Evolutionary conservation across 179 eudicot species (phyloP), one percentile per base, ranked within the genome.

Genomic region (Silene noctiflora): DNA sequence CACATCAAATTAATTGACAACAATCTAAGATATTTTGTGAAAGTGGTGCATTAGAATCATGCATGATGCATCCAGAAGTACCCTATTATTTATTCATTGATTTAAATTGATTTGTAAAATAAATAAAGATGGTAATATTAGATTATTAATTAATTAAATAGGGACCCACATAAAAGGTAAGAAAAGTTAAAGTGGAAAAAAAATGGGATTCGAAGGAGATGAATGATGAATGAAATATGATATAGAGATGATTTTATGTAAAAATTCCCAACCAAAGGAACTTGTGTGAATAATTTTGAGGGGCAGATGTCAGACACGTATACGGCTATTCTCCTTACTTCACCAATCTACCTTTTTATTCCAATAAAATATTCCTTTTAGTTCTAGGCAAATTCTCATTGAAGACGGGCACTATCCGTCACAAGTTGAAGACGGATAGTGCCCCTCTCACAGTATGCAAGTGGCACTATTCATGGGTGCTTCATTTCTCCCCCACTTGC

Each of bases 321-420:
- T 79, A 85, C 81, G 86, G 85, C 71, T 82, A 60, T 11, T 69
- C 77, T 82, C 82, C 82, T 81, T 74, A 76, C 58, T 46, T 63
- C 69, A 67, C 81, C 79, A 77, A 72, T 66, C 69, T 7, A 78
- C 51, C 71, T 6, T 33, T 0, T 6, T 48, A 65, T 71, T 53
- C 75, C 53, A 6, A 39, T n/a, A n/a, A n/a, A n/a, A n/a, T 39
- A 39, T 39, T 39, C 46, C 46, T 39, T 39, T 6, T 39, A 39
- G 0, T 39, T 39, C 11, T 39, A 39, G 8, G 8, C 42, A 35
- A 35, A 9, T 35, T 9, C 6, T 9, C 42, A 4, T 6, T 27
- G 2, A 7, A 5, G 8, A 35, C 42, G 42, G 42, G 8, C 0
- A 6, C 42, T 5, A 35, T 35, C 42, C 9, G 42, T 29, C 2